Evolutionary conservation across 73 alveolate species (phyloP).

Genomic region (Breviolum minutum): DNA sequence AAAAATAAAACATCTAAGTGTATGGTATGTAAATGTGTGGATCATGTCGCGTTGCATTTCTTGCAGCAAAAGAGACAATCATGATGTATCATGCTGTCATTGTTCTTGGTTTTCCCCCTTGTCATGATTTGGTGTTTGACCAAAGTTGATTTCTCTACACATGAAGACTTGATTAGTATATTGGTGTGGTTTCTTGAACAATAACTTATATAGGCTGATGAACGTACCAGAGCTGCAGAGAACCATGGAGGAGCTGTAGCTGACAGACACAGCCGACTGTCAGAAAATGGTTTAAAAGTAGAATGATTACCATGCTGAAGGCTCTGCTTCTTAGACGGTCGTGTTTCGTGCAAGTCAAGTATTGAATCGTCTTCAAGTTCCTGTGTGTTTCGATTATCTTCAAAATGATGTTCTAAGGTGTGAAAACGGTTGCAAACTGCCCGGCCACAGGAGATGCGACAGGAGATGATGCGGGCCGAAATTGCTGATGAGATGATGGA

Average conservation of each 20-base stretch:
- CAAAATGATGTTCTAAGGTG: not conserved
- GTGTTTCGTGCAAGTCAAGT: not conserved
- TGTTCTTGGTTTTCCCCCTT: not conserved
- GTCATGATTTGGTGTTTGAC: not conserved
- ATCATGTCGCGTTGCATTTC: no score
- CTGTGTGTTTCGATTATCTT: not conserved
- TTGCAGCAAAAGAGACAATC: no score
- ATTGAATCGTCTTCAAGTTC: no score
- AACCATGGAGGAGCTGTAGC: slow-evolving; percentile 46
- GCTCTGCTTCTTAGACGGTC: no score
- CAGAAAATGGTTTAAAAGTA: no score
- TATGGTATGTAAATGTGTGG: no score
- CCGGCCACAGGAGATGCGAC: slow-evolving; percentile 38
- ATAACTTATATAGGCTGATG: slow-evolving; percentile 15
- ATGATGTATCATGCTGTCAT: not conserved
- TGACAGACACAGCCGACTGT: not conserved
- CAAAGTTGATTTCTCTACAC: no score
- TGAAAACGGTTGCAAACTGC: no score
- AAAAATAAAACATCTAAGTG: not conserved
- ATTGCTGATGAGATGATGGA: slow-evolving; percentile 91
- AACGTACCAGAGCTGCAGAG: slow-evolving; percentile 82
- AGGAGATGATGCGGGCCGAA: slow-evolving; percentile 82
- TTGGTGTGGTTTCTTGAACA: not conserved
- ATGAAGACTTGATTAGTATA: no score
- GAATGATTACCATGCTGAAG: no score